Conservation (phyloP, 257 asterid genomes). For the Lycium ferocissimum region DNA sequence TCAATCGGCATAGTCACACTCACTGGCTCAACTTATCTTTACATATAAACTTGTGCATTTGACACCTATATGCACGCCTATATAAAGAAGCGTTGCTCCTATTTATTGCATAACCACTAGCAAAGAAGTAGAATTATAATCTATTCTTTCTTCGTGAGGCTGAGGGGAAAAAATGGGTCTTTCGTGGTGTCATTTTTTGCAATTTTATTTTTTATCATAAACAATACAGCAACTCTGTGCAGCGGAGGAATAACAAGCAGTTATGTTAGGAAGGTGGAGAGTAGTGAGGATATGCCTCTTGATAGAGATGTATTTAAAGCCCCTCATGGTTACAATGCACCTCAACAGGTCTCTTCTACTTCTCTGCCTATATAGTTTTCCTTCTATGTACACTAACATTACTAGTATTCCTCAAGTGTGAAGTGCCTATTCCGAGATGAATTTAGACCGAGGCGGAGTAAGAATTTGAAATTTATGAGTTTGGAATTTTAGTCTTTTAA, state of each 20-base stretch:
- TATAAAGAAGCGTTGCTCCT: background rate
- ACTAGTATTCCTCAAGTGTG: no score
- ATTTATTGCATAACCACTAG: background rate
- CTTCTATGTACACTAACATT: background rate
- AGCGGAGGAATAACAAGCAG: constrained; percentile 60
- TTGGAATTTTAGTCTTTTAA: no score
- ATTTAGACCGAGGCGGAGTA: background rate
- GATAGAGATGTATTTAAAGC: constrained; percentile 65
- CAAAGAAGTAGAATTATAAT: background rate
- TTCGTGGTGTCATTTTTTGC: background rate
- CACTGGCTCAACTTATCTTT: background rate
- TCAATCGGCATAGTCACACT: background rate
- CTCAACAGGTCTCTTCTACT: constrained; percentile 64
- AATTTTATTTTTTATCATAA: background rate
- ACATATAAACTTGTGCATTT: no score
- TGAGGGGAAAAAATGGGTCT: background rate
- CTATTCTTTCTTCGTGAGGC: background rate
- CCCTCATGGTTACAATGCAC: constrained; percentile 78
- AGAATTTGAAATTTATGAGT: no score
- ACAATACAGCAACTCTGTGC: constrained; percentile 51
- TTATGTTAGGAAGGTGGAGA: constrained; percentile 56
- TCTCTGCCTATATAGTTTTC: background rate
- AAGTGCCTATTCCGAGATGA: no score
- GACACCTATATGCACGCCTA: background rate
- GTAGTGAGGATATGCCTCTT: constrained; percentile 61